A percentile compares a stretch with the other conserved stretches of the same genome.
Evolutionary conservation across 2,329 filamentous ascomycete species (phyloP).

Genomic region (Talaromyces albobiverticillius): DNA sequence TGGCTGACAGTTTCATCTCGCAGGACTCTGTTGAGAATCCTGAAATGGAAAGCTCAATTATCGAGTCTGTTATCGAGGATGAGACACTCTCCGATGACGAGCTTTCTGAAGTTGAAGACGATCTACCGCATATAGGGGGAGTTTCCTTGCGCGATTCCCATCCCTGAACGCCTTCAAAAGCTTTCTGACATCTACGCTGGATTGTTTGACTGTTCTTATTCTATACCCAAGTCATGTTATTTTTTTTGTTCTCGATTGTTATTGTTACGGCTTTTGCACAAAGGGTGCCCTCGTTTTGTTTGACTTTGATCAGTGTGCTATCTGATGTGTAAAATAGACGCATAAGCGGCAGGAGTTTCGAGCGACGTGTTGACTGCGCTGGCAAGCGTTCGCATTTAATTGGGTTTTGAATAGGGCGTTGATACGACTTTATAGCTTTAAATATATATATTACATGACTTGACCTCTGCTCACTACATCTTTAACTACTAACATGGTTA

Average conservation of each 20-base stretch:
- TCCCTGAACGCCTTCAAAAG: not conserved
- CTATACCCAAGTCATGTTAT: conserved; percentile 1
- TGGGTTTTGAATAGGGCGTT: not conserved
- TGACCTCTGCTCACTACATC: no score
- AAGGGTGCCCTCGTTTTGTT: not conserved
- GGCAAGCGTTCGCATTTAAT: conserved; percentile 6
- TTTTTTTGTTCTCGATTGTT: not conserved
- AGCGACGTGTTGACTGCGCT: conserved; percentile 4
- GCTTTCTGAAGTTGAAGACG: conserved; percentile 34
- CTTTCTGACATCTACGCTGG: not conserved
- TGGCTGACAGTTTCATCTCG: conserved; percentile 35
- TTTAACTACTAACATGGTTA: no score
- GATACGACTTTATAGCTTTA: not conserved
- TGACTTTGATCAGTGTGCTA: not conserved
- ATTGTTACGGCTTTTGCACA: conserved; percentile 3
- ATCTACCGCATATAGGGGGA: conserved; percentile 27
- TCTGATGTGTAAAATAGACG: conserved; percentile 7
- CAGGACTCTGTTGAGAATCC: conserved; percentile 45
- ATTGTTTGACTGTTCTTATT: not conserved
- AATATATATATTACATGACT: not conserved
- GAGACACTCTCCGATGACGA: conserved; percentile 13
- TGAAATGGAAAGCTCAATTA: conserved; percentile 43
- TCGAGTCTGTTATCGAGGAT: conserved; percentile 20
- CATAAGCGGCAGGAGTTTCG: conserved; percentile 12
- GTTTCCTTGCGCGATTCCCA: conserved; percentile 11